Evolutionary conservation across 345 rosid genomes (phyloP), one percentile per base, ranked within the genome.

Genomic region (Eutrema yunnanense): DNA sequence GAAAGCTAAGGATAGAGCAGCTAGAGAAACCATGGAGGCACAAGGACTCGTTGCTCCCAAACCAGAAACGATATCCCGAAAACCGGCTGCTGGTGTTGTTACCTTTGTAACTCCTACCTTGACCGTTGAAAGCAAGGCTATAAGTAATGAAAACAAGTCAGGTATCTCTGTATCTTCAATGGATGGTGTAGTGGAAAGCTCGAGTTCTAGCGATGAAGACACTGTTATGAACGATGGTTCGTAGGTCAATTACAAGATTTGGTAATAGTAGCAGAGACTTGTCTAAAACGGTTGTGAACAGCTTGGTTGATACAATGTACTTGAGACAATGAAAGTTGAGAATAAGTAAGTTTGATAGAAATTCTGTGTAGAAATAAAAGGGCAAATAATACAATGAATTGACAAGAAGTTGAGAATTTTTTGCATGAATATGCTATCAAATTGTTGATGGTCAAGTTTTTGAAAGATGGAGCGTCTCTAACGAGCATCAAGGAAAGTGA

Each of bases 1-100:
- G 73, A 86, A 52, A 75, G 90, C 97, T 36, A 94, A 94, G 73
- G 91, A 91, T 55, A 78, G 72, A 73, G 96, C 98, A 48, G 95
- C 96, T 13, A 81, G 86, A 0, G 98, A 92, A 72, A 78, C 89
- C 36, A 50, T 76, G 85, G 95, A 82, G 62, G 80, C 81, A 11
- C 87, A 81, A 65, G 88, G 86, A 61, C 68, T 78, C 3, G 76
- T 86, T 65, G 66, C 85, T 73, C 36, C 77, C 9, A 73, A 46
- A 32, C 46, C 78, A 3, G 32, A 33, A 29, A 40, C 67, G 13
- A 65, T 50, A 47, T 38, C 14, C 52, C 60, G 6, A 38, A 66
- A 22, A n/a, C 62, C 73, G 10, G 12, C 40, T 50, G 67, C 19
- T 58, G n/a, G 8, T 0, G 29, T 57, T 40, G 73, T 62, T 52